Evolutionary conservation across 305 asterid genomes (phyloP), one percentile per base, ranked within the genome.

Genomic region (Fraxinus xanthoxyloides): DNA sequence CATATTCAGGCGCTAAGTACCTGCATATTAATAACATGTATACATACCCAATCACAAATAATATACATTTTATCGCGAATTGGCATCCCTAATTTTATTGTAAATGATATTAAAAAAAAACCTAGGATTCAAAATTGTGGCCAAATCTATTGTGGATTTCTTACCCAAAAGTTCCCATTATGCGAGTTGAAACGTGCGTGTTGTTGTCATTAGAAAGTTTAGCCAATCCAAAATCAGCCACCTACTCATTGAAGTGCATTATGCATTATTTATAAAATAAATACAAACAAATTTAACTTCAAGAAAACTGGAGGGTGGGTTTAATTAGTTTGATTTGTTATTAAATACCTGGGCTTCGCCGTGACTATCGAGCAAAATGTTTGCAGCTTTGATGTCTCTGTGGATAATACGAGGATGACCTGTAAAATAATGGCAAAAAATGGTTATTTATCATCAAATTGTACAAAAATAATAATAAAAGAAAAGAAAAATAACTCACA

Each of bases 161-260:
- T 63, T 81, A 93, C 98, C 98, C 98, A 28, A 95, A 95, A 30
- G 98, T 95, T 81, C 98, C 98, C 98, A 95, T 95, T 69, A 95
- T 93, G 46, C 98, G 92, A 31, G 98, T 93, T 5, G 98, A 95
- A 28, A 95, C 98, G 78, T 95, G 98, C 31, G 98, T 93, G 82
- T 87, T 19, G 84, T 86, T 95, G 80, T 93, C 98, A 1, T 84
- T 78, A 21, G 97, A 92, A 54, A 95, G 95, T 86, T 95, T 93
- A 79, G 98, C 98, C 87, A 95, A 79, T 30, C 98, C 98, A 83
- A 95, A 95, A 85, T 95, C 98, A 81, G 98, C 97, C 72, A 95
- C 98, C 98, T 95, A 7, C 36, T 2, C 28, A 82, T 80, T 48
- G 30, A 43, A 34, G 24, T 15, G 17, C 76, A 31, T 43, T 51